Evolutionary conservation across 2,329 filamentous ascomycete genomes (phyloP).

Genomic region (Xylaria sp.): DNA sequence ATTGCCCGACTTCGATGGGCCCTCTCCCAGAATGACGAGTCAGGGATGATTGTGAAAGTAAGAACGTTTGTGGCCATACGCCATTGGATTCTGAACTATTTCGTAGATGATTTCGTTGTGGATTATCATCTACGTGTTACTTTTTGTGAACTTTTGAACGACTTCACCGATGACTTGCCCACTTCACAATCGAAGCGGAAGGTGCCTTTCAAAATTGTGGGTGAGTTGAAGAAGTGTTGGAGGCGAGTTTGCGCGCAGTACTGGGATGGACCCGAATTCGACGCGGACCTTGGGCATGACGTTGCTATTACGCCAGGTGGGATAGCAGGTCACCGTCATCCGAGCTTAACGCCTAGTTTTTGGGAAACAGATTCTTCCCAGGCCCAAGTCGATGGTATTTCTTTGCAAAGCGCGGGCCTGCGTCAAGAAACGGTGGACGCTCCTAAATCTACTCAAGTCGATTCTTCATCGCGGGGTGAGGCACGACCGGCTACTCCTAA

Average conservation of each 20-base stretch:
- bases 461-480: slow-evolving; percentile 57
- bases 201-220: slow-evolving; percentile 82
- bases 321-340: slow-evolving; percentile 70
- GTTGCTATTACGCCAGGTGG: slow-evolving; percentile 80
- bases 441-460: slow-evolving; percentile 59
- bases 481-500: slow-evolving; percentile 63
- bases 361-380: slow-evolving; percentile 61
- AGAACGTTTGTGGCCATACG: slow-evolving; percentile 93
- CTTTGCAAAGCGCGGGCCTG: slow-evolving; percentile 46
- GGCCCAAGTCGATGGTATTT: slow-evolving; percentile 58
- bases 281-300: slow-evolving; percentile 69
- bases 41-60: slow-evolving; percentile 92
- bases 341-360: slow-evolving; percentile 64
- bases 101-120: slow-evolving; percentile 89
- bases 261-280: slow-evolving; percentile 81
- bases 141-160: slow-evolving; percentile 86
- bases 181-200: slow-evolving; percentile 59
- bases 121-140: slow-evolving; percentile 77
- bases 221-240: slow-evolving; percentile 98
- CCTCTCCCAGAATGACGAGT: slow-evolving; percentile 80
- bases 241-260: slow-evolving; percentile 87
- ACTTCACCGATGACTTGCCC: slow-evolving; percentile 67
- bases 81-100: slow-evolving; percentile 99
- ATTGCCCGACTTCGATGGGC: slow-evolving; percentile 90
- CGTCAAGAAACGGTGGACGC: slow-evolving; percentile 54